Conservation (phyloP, 768 basidiomycete species). For the Flagelloscypha sp. region DNA sequence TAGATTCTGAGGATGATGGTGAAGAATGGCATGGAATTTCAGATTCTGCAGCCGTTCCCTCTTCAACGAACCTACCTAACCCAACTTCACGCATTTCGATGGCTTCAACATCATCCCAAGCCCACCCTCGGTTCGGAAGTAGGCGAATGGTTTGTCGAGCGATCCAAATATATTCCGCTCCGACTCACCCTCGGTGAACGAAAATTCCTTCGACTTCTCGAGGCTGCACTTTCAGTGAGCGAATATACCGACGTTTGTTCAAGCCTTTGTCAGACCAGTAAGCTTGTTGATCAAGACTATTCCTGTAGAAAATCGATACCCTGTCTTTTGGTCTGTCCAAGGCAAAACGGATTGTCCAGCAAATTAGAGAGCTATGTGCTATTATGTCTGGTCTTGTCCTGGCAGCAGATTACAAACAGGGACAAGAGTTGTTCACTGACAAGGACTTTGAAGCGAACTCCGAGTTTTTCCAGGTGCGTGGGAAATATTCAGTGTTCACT, state of each 20-base stretch:
- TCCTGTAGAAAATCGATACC: conserved; percentile 85
- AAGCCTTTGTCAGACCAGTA: too few species aligned
- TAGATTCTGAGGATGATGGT: too few species aligned
- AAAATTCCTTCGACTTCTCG: conserved; percentile 77
- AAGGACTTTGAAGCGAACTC: conserved; percentile 76
- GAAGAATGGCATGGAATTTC: too few species aligned
- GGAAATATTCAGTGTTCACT: too few species aligned
- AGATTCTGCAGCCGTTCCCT: too few species aligned
- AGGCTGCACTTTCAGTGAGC: conserved; percentile 76
- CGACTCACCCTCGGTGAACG: conserved; percentile 70
- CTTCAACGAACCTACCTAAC: too few species aligned
- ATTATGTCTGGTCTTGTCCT: conserved; percentile 80
- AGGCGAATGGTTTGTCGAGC: conserved; percentile 81
- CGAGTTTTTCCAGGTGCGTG: conserved; percentile 73
- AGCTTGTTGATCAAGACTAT: too few species aligned
- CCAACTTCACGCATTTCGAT: too few species aligned
- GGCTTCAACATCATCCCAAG: conserved; percentile 29
- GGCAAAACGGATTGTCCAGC: conserved; percentile 80
- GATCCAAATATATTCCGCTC: conserved; percentile 73
- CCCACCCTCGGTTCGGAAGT: conserved; percentile 53
- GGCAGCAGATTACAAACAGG: conserved; percentile 79
- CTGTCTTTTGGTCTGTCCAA: conserved; percentile 71
- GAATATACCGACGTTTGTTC: conserved; percentile 91
- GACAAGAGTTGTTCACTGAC: conserved; percentile 79
- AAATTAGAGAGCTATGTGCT: conserved; percentile 81